Percentiles rank a stretch among this genome's conserved stretches.
phyloP scores from a whole-genome alignment of 352 stramenopile genomes.

The Pythium utonaiense region DNA sequence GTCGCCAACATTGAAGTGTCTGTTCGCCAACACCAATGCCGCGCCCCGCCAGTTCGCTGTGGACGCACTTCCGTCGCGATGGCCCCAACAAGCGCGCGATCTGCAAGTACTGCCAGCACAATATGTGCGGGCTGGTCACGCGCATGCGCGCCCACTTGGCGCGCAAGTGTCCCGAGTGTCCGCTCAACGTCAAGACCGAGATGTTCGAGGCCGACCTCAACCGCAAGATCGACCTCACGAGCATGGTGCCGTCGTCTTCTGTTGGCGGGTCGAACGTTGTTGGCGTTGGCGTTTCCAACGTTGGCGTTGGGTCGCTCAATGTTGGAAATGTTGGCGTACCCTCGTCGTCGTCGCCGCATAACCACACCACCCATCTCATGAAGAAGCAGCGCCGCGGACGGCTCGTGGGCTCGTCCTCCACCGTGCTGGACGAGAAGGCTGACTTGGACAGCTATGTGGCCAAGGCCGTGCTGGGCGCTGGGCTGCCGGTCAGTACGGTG shows the following conservation, averaged over 20 bases:
- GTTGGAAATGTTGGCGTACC: not conserved
- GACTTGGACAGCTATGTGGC: constrained; percentile 57
- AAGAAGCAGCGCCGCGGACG: constrained; percentile 32
- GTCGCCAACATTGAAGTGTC: not conserved
- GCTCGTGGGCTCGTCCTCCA: constrained; percentile 7
- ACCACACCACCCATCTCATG: constrained; percentile 9
- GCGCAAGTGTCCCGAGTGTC: constrained; percentile 53
- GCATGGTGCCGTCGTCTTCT: constrained; percentile 10
- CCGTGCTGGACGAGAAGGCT: constrained; percentile 41
- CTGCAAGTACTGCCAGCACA: constrained; percentile 76
- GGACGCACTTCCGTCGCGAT: constrained; percentile 61
- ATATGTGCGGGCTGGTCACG: constrained; percentile 65
- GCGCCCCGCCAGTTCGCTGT: constrained; percentile 50
- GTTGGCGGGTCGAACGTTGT: not conserved
- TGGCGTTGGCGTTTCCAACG: not conserved
- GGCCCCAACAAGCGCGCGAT: constrained; percentile 55
- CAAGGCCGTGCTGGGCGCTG: constrained; percentile 48
- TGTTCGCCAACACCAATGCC: constrained; percentile 28
- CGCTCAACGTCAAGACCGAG: constrained; percentile 38
- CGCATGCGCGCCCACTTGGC: constrained; percentile 67
- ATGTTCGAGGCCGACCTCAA: constrained; percentile 45
- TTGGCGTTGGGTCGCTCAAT: not conserved
- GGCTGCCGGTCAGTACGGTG: constrained; percentile 50
- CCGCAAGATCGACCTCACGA: constrained; percentile 30
- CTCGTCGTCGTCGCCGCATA: constrained; percentile 5